Base-by-base conservation (phyloP, 352 stramenopile genomes). In the Ochromonadaceae sp. region DNA sequence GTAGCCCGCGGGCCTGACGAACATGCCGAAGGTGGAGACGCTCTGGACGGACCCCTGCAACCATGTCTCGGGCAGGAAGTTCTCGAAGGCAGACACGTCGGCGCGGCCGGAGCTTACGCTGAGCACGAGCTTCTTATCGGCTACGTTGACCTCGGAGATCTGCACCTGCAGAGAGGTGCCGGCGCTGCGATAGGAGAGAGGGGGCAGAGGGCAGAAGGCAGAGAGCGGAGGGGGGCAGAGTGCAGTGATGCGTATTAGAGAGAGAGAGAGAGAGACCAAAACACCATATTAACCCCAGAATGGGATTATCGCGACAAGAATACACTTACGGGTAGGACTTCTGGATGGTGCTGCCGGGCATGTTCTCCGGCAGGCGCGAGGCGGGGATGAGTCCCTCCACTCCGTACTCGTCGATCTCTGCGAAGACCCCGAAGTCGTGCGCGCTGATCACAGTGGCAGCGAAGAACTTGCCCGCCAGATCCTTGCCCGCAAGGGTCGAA, bases 401-500 rank as follows among this genome's bases (percentile, higher is more conserved):
- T 32, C 36, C 52, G 47, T 30, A 48, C 22, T 60, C 32, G 31
- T 53, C 31, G 4, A 60, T 12, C 34, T 48, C 5, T 15, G 35
- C 52, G 47, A 60, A 60, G 9, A 60, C 31, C 30, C 52, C 52
- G 47, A 60, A 60, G 25, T 60, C 26, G 35, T 60, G 52, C 25
- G n/a, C 36, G 15, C 30, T 48, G 22, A 60, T 22, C 32, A 60
- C 52, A 32, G 52, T 14, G 4, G 7, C 28, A 50, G 25, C 31
- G 22, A 50, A 50, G 17, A 25, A 3, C 32, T 60, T 41, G 17
- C 28, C 52, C n/a, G 25, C 28, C 32, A 60, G 28, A 7, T 60
- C 36, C 35, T 46, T 46, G n/a, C 31, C 49, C n/a, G 39, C 4
- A n/a, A 60, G n/a, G 47, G 9, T 14, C 9, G 52, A 60, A 3